Evolutionary conservation across 1,139 yeast species (phyloP).

Genomic region (Candida sojae): DNA sequence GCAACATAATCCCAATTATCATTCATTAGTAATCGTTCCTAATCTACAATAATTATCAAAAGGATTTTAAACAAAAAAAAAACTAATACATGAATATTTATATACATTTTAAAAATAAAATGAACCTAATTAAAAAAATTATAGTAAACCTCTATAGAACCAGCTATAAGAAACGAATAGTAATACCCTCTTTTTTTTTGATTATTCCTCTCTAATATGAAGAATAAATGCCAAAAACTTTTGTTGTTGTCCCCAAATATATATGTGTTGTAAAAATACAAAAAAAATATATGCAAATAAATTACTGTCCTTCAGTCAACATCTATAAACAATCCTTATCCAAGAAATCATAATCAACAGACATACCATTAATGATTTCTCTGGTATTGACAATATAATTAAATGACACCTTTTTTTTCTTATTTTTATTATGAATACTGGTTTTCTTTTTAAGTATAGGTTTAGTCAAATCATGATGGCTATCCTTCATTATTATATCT

Average conservation of each 20-base stretch:
- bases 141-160: background rate
- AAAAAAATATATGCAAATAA: background rate
- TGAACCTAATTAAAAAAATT: background rate
- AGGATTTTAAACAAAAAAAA: background rate
- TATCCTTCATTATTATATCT: conserved; percentile 5
- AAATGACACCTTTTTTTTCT: conserved; percentile 35
- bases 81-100: background rate
- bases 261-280: too few relatives aligned
- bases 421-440: conserved; percentile 1
- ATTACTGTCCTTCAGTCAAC: background rate
- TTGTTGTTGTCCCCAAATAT: background rate
- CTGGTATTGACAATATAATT: conserved; percentile 44
- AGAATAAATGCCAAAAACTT: background rate
- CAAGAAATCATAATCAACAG: conserved; percentile 45
- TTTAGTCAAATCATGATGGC: background rate
- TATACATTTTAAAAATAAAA: background rate
- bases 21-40: too few relatives aligned
- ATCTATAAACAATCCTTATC: conserved; percentile 26
- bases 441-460: conserved; percentile 4
- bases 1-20: too few relatives aligned
- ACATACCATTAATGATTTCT: conserved; percentile 44
- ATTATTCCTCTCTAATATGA: background rate
- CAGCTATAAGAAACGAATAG: background rate
- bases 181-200: background rate
- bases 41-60: too few relatives aligned